Percentiles rank a stretch among this genome's conserved stretches.
Conservation (phyloP, 805 yeast species). For the Tetrapisispora namnaoensis region DNA sequence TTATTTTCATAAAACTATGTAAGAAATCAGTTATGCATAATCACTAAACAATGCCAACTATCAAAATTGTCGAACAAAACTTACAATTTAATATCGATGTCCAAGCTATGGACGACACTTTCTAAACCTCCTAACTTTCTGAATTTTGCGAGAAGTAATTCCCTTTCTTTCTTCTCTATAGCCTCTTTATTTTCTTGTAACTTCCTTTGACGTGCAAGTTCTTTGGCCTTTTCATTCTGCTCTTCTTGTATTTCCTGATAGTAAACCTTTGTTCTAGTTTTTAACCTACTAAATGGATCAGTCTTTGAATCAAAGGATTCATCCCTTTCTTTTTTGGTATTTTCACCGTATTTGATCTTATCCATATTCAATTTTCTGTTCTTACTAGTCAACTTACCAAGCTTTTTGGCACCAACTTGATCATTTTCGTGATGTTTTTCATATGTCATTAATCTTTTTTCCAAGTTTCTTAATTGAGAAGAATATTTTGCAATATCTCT, state of each 20-base stretch:
- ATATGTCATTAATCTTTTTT: constrained; percentile 29
- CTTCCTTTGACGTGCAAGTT: constrained; percentile 41
- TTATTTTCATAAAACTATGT: not conserved
- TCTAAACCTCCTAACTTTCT: constrained; percentile 52
- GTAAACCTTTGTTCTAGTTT: constrained; percentile 78
- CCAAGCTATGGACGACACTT: constrained; percentile 29
- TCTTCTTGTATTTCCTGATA: constrained; percentile 47
- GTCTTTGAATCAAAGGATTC: constrained; percentile 32
- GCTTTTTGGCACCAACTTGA: constrained; percentile 35
- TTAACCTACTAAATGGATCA: constrained; percentile 85
- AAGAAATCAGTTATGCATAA: not conserved
- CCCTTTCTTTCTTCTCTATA: constrained; percentile 36
- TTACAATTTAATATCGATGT: not conserved
- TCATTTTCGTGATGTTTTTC: constrained; percentile 32
- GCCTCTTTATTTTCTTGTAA: constrained; percentile 32
- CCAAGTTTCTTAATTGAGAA: constrained; percentile 36
- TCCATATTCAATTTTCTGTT: constrained; percentile 75
- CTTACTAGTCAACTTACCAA: constrained; percentile 71
- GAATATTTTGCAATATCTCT: constrained; percentile 39
- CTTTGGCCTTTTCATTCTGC: constrained; percentile 50
- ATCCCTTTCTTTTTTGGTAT: constrained; percentile 38
- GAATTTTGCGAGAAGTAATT: constrained; percentile 42
- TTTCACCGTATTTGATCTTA: constrained; percentile 70
- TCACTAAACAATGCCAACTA: not conserved
- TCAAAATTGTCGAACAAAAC: not conserved